Evolutionary conservation across 208 protist species (phyloP).

Genomic region (Trypanosoma cruzi): DNA sequence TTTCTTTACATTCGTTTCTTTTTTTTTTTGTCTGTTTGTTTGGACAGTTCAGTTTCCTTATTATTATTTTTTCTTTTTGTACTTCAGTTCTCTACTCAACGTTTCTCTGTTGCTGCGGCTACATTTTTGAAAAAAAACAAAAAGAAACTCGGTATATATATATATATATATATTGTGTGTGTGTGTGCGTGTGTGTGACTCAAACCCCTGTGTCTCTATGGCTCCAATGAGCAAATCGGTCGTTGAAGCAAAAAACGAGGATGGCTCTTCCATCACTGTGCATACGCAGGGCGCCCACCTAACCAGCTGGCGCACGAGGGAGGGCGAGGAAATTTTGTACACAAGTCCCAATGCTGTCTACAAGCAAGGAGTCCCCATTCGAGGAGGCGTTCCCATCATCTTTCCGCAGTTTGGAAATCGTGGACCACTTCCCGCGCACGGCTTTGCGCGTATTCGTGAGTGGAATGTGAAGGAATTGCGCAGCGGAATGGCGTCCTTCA

Average conservation of each 20-base stretch:
- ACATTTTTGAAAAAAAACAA: conserved; percentile 18
- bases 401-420: conserved; percentile 88
- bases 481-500: conserved; percentile 24
- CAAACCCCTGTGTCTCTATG: background rate
- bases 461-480: conserved; percentile 24
- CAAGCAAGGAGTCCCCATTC: conserved; percentile 65
- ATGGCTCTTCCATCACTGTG: conserved; percentile 78
- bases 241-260: conserved; percentile 24
- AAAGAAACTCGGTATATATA: conserved; percentile 14
- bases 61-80: background rate
- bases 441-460: conserved; percentile 62
- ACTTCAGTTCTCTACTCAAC: background rate
- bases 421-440: conserved; percentile 73
- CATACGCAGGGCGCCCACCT: conserved; percentile 90
- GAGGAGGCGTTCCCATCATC: conserved; percentile 89
- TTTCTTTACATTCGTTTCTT: conserved; percentile 2
- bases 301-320: conserved; percentile 67
- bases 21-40: background rate
- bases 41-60: no score
- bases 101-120: no score
- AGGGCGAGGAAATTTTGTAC: conserved; percentile 77
- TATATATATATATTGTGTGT: background rate
- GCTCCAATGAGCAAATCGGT: conserved; percentile 7
- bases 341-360: conserved; percentile 81
- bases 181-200: background rate